A percentile compares a stretch with the other conserved stretches of the same genome.
phyloP scores from a whole-genome alignment of 1,284 basidiomycete species.

The Trametes polyzona region DNA sequence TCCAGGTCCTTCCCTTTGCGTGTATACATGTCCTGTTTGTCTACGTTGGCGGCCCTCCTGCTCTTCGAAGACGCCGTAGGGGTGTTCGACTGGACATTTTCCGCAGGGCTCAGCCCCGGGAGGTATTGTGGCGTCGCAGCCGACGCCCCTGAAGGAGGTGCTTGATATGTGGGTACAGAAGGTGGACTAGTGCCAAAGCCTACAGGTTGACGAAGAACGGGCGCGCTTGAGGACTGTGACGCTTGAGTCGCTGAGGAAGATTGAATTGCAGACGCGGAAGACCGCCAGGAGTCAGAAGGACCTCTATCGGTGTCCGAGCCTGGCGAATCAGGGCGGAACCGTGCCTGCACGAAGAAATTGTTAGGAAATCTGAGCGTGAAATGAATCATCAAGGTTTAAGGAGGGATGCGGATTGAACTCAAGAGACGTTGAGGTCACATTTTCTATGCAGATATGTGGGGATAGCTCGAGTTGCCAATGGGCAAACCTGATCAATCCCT shows the following conservation, averaged over 20 bases:
- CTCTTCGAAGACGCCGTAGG: constrained; percentile 25
- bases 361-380: neutral
- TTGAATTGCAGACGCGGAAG: constrained; percentile 7
- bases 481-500: too few relatives aligned
- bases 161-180: constrained; percentile 14
- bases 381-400: too few relatives aligned
- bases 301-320: constrained; percentile 20
- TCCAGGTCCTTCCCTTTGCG: constrained; percentile 24
- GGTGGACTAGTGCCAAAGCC: constrained; percentile 19
- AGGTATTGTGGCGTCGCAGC: constrained; percentile 1
- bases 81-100: neutral
- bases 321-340: constrained; percentile 14
- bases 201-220: constrained; percentile 27
- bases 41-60: too few relatives aligned
- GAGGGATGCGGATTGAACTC: too few relatives aligned
- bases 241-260: constrained; percentile 7
- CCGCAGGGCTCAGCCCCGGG: constrained; percentile 4
- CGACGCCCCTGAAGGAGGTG: constrained; percentile 2
- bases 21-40: constrained; percentile 27
- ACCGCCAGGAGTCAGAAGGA: constrained; percentile 3
- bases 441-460: too few relatives aligned
- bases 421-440: too few relatives aligned
- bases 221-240: neutral
- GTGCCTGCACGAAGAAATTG: constrained; percentile 5
- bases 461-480: too few relatives aligned